phyloP scores from a whole-genome alignment of 768 basidiomycete genomes.

The Candolleomyces aberdarensis region DNA sequence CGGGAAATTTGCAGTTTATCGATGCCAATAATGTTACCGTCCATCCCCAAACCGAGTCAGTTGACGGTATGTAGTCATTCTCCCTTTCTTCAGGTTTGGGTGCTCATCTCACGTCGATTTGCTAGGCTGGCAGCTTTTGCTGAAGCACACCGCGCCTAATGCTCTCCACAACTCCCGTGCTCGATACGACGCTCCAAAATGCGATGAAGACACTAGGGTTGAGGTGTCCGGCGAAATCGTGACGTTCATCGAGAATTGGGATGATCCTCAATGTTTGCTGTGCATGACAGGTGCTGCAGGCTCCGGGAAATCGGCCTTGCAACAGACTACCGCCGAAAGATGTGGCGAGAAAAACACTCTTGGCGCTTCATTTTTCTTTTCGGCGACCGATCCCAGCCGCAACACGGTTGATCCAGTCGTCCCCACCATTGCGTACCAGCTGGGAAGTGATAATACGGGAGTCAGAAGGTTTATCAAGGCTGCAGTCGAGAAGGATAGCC shows the following conservation, averaged over 20 bases:
- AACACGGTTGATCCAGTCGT: slow-evolving; percentile 6
- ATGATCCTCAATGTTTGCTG: not conserved
- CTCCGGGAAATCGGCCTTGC: slow-evolving; percentile 3
- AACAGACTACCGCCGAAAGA: slow-evolving; percentile 9
- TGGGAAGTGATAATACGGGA: not conserved
- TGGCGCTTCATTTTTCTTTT: slow-evolving; percentile 11
- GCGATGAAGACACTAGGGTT: slow-evolving; percentile 6
- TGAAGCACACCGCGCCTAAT: not conserved
- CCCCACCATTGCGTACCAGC: slow-evolving; percentile 11
- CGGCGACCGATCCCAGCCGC: not conserved
- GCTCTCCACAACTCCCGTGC: not conserved
- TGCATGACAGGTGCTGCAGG: not conserved
- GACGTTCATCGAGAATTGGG: not conserved
- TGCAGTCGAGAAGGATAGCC: not conserved
- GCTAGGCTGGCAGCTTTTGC: not conserved
- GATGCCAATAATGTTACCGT: no score
- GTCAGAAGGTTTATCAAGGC: not conserved
- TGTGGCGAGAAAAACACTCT: not conserved
- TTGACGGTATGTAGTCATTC: no score
- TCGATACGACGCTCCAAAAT: slow-evolving; percentile 5
- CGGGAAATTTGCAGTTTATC: no score
- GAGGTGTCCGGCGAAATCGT: not conserved
- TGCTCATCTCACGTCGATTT: no score
- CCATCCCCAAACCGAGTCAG: no score
- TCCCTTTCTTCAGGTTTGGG: no score